These are phyloP conservation scores for Bryum argenteum DNA, from an alignment of 225 moss, liverwort and hornwort genomes.

Conservation along the genomic window DNA sequence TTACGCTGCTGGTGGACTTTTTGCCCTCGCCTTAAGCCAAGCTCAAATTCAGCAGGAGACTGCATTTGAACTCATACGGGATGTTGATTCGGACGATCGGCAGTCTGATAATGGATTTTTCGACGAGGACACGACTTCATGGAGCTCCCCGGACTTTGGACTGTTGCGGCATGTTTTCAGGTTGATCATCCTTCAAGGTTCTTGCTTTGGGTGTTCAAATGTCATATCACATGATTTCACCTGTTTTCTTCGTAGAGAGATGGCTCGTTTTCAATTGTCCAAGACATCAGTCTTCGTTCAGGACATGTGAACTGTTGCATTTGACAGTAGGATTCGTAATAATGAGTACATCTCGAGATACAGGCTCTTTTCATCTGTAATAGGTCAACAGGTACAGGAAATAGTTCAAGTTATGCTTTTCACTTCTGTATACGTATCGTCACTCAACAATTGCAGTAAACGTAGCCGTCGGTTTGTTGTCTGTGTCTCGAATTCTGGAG, in stretches of 20 bases:
- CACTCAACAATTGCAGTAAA: conserved; percentile 2
- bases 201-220: background rate
- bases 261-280: conserved; percentile 11
- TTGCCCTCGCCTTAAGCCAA: conserved; percentile 81
- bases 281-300: background rate
- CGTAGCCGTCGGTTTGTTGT: conserved; percentile 18
- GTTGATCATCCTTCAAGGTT: conserved; percentile 38
- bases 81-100: conserved; percentile 34
- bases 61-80: conserved; percentile 41
- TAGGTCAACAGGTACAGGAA: background rate
- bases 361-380: background rate
- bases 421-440: conserved; percentile 9
- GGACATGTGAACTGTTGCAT: conserved; percentile 15
- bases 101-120: conserved; percentile 29
- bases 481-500: background rate
- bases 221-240: background rate
- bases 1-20: conserved; percentile 87
- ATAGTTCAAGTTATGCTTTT: conserved; percentile 1
- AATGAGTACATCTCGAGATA: conserved; percentile 4
- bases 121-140: conserved; percentile 57
- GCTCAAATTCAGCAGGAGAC: conserved; percentile 73
- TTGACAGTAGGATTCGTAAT: conserved; percentile 1
- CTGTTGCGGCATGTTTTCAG: conserved; percentile 87
- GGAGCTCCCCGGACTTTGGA: conserved; percentile 73
- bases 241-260: conserved; percentile 10